phyloP scores from a whole-genome alignment of 1,139 yeast genomes.

The Blastobotrys persicus region DNA sequence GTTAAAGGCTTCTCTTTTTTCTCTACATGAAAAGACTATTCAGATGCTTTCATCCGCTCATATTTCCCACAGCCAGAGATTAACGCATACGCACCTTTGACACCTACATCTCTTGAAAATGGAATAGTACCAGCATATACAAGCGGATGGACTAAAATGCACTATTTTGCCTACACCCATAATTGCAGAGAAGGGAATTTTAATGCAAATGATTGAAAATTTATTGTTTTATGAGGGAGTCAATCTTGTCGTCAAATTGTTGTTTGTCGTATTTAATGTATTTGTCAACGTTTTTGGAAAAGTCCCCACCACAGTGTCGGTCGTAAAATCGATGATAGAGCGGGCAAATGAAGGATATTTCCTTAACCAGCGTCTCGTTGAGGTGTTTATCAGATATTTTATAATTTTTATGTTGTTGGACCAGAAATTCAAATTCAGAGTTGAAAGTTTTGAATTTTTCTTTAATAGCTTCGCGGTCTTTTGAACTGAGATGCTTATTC shows the following conservation, averaged over 20 bases:
- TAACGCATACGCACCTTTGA: too few relatives aligned
- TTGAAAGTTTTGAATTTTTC: constrained; percentile 83
- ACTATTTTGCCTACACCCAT: too few relatives aligned
- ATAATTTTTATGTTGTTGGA: constrained; percentile 60
- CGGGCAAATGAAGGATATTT: constrained; percentile 72
- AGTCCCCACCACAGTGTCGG: constrained; percentile 66
- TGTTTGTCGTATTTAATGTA: constrained; percentile 70
- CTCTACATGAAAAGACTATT: too few relatives aligned
- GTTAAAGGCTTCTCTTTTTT: too few relatives aligned
- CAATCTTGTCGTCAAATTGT: constrained; percentile 52
- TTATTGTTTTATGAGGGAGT: constrained; percentile 34
- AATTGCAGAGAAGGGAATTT: too few relatives aligned
- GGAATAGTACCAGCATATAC: too few relatives aligned
- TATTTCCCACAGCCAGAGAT: too few relatives aligned
- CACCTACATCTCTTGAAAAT: too few relatives aligned
- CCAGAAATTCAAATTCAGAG: constrained; percentile 73
- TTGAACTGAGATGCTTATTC: constrained; percentile 38
- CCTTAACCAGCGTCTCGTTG: constrained; percentile 58
- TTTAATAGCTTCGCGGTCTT: constrained; percentile 80
- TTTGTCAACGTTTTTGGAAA: constrained; percentile 67
- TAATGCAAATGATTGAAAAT: too few relatives aligned
- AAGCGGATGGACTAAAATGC: too few relatives aligned
- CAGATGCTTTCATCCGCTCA: too few relatives aligned
- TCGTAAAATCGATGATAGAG: constrained; percentile 82
- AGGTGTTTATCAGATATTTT: constrained; percentile 65